Conservation (phyloP, 257 asterid species). For the Penstemon newberryi region DNA sequence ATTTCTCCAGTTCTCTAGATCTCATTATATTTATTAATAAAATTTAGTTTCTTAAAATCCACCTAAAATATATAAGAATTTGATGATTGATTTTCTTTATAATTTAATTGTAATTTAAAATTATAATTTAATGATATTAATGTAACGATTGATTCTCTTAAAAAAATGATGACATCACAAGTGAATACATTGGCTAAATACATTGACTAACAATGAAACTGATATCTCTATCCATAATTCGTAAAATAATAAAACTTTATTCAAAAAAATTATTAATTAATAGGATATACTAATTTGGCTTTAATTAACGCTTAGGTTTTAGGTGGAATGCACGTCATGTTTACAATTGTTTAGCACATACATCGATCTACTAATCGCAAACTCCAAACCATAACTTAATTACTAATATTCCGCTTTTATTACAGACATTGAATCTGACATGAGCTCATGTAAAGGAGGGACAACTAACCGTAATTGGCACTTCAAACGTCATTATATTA, state of each 20-base stretch:
- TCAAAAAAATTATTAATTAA: too few relatives aligned
- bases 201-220: constrained; percentile 6
- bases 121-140: too few relatives aligned
- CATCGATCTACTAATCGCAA: constrained; percentile 3
- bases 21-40: too few relatives aligned
- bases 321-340: constrained; percentile 35
- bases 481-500: not conserved
- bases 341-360: not conserved
- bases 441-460: constrained; percentile 36
- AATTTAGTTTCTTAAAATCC: too few relatives aligned
- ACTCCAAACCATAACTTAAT: constrained; percentile 13
- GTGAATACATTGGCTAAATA: constrained; percentile 14
- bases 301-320: constrained; percentile 11
- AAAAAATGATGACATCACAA: constrained; percentile 23
- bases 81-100: too few relatives aligned
- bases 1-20: too few relatives aligned
- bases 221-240: constrained; percentile 1
- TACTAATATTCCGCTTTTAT: not conserved
- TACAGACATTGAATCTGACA: constrained; percentile 23
- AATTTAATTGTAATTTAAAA: too few relatives aligned
- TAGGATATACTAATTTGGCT: not conserved
- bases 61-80: too few relatives aligned
- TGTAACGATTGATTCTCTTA: too few relatives aligned
- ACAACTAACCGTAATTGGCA: constrained; percentile 23
- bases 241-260: not conserved